phyloP scores from a whole-genome alignment of 352 stramenopile genomes.

The Pythium angustatum region DNA sequence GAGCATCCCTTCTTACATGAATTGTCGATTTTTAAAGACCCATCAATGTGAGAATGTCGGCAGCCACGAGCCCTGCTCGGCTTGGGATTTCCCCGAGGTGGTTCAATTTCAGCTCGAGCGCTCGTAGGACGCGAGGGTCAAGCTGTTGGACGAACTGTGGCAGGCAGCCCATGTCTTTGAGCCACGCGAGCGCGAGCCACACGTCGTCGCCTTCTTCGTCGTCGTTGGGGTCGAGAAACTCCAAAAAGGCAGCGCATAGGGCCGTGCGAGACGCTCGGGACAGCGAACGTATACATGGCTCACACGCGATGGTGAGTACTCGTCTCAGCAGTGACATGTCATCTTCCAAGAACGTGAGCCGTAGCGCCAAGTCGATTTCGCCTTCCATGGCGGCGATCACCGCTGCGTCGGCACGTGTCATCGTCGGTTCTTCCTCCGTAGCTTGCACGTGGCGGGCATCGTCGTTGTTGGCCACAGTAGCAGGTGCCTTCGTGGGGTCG shows the following conservation, averaged over 20 bases:
- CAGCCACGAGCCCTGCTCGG: slow-evolving; percentile 38
- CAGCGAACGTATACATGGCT: slow-evolving; percentile 38
- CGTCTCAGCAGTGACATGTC: slow-evolving; percentile 42
- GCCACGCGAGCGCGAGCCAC: slow-evolving; percentile 55
- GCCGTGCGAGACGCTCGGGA: slow-evolving; percentile 41
- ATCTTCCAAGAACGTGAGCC: slow-evolving; percentile 58
- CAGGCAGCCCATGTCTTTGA: slow-evolving; percentile 32
- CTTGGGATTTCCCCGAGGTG: slow-evolving; percentile 30
- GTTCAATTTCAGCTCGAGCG: slow-evolving; percentile 36
- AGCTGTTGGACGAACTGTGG: slow-evolving; percentile 26
- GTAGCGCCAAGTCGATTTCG: slow-evolving; percentile 52
- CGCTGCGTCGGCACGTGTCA: slow-evolving; percentile 44
- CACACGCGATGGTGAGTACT: slow-evolving; percentile 34
- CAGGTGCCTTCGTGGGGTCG: not conserved
- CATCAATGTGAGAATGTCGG: slow-evolving; percentile 42
- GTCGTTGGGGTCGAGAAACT: slow-evolving; percentile 34
- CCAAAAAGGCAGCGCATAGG: slow-evolving; percentile 54
- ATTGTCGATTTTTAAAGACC: slow-evolving; percentile 28
- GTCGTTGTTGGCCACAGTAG: not conserved
- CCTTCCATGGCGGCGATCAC: slow-evolving; percentile 41
- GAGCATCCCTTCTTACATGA: not conserved
- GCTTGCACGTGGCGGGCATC: no score
- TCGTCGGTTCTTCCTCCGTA: not conserved
- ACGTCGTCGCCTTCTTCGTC: slow-evolving; percentile 23
- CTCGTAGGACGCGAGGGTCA: slow-evolving; percentile 43